These are phyloP conservation scores for Eimeria sp. DNA, from an alignment of 169 alveolate genomes.

Conservation along the genomic window DNA sequence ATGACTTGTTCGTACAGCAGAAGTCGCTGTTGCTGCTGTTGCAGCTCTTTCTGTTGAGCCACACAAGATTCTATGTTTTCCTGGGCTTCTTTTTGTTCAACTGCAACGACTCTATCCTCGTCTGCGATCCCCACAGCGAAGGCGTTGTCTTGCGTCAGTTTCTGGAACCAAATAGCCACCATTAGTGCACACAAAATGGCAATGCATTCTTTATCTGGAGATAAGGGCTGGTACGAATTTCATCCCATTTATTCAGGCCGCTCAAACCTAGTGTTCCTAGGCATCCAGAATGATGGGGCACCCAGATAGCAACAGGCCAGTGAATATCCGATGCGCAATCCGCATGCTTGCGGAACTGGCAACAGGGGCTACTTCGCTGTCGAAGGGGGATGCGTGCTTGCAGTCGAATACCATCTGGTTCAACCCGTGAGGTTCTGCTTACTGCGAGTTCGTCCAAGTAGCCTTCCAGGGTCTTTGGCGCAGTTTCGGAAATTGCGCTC, in stretches of 20 bases:
- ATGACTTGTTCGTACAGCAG: slow-evolving; percentile 54
- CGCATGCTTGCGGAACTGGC: neutral
- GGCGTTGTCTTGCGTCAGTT: slow-evolving; percentile 45
- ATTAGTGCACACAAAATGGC: neutral
- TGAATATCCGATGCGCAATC: neutral
- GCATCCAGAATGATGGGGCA: neutral
- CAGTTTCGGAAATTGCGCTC: neutral
- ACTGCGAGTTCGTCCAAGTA: slow-evolving; percentile 31
- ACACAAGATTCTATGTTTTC: slow-evolving; percentile 28
- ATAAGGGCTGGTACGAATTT: neutral
- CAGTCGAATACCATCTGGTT: neutral
- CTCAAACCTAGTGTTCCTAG: neutral
- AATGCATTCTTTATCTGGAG: neutral
- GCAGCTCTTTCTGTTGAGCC: slow-evolving; percentile 42
- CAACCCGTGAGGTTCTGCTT: neutral
- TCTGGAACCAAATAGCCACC: slow-evolving; percentile 31
- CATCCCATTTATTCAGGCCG: neutral
- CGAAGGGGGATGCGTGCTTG: neutral
- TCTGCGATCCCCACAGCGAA: slow-evolving; percentile 58
- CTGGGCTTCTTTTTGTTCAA: slow-evolving; percentile 77
- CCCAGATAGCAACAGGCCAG: neutral
- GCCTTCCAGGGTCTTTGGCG: neutral
- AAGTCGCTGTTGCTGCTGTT: slow-evolving; percentile 76
- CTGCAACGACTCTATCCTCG: slow-evolving; percentile 59
- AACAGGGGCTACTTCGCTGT: neutral